phyloP scores from a whole-genome alignment of 495 filamentous ascomycete species.

The Bathelium albidoporum region DNA sequence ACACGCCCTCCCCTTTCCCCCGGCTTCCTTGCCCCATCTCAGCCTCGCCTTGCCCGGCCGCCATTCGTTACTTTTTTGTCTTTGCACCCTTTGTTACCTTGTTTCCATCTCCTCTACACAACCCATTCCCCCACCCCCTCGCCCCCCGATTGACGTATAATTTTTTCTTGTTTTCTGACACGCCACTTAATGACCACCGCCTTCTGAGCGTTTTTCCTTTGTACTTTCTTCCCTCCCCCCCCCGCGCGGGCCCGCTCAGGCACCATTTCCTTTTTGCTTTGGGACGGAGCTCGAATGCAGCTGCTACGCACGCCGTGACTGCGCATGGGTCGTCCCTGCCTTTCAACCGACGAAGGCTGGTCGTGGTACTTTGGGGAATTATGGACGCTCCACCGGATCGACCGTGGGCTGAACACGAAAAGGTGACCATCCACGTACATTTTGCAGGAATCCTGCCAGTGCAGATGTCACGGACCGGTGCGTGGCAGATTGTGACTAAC shows the following conservation, averaged over 20 bases:
- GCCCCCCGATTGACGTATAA: neutral
- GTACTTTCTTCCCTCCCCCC: neutral
- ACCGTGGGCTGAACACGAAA: slow-evolving; percentile 1
- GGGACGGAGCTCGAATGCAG: slow-evolving; percentile 1
- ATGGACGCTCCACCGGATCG: slow-evolving; percentile 5
- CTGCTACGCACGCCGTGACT: neutral
- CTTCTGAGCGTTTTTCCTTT: neutral
- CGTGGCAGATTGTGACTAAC: neutral
- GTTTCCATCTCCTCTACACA: neutral
- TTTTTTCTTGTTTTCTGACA: neutral
- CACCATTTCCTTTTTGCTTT: neutral
- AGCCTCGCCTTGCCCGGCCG: neutral
- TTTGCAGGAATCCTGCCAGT: neutral
- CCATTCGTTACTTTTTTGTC: neutral
- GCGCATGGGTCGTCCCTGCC: slow-evolving; percentile 2
- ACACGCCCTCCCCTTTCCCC: neutral
- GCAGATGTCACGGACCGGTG: neutral
- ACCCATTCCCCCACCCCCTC: neutral
- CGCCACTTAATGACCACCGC: neutral
- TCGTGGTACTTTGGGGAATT: slow-evolving; percentile 2
- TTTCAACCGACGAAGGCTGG: slow-evolving; percentile 1
- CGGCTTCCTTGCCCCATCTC: neutral
- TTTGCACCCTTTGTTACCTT: neutral
- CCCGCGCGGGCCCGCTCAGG: too few relatives aligned
- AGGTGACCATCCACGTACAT: neutral